These are phyloP conservation scores for Penicillium sp. DNA, from an alignment of 2,329 filamentous ascomycete genomes.

Conservation along the genomic window DNA sequence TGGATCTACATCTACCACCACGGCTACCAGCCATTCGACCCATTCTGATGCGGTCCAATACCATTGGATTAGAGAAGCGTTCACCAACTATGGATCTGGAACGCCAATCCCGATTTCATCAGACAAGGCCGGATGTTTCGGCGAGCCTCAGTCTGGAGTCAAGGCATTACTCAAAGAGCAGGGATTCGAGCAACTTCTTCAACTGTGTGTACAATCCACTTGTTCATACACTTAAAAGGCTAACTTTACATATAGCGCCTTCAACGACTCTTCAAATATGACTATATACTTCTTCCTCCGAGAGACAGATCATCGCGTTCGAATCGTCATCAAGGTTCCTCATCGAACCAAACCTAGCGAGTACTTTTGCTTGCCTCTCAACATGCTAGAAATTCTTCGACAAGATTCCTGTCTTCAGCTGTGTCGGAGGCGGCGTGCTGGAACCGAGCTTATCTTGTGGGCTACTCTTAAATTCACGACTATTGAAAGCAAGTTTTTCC, in stretches of 20 bases:
- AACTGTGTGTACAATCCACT: constrained; percentile 31
- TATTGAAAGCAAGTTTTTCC: constrained; percentile 49
- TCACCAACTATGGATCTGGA: constrained; percentile 27
- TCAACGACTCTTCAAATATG: constrained; percentile 47
- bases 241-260: constrained; percentile 37
- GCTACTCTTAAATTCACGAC: constrained; percentile 53
- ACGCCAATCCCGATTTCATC: constrained; percentile 27
- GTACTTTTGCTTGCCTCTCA: constrained; percentile 52
- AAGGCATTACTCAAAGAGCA: constrained; percentile 32
- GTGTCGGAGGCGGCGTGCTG: constrained; percentile 35
- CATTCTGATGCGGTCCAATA: constrained; percentile 27
- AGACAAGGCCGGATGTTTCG: constrained; percentile 38
- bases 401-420: constrained; percentile 40
- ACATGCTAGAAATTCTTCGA: constrained; percentile 41
- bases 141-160: constrained; percentile 25
- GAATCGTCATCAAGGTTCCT: constrained; percentile 53
- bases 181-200: constrained; percentile 38
- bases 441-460: constrained; percentile 50
- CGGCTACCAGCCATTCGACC: constrained; percentile 30
- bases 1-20: constrained; percentile 24
- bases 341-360: constrained; percentile 41
- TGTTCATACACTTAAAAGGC: background rate
- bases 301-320: constrained; percentile 50
- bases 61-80: constrained; percentile 46
- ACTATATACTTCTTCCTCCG: constrained; percentile 53